A percentile compares a stretch with the other conserved stretches of the same genome.
Conservation (phyloP, 2,329 filamentous ascomycete species). For the Exophiala aquamarina region DNA sequence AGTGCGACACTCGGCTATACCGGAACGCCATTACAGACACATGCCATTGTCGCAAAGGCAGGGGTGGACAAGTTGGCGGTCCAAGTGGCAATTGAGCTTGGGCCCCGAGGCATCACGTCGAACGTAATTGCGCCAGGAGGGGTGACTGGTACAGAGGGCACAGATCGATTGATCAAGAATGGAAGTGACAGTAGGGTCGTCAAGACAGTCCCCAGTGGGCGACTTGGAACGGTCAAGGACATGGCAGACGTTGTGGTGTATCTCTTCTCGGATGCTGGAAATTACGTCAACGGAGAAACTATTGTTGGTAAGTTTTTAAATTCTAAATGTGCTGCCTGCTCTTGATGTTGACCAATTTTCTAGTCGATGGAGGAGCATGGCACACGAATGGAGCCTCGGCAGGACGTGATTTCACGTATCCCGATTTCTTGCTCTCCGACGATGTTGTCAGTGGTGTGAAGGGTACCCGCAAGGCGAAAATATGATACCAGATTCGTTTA, state of each 20-base stretch:
- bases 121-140: constrained; percentile 87
- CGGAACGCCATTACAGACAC: constrained; percentile 78
- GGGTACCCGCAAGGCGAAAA: background rate
- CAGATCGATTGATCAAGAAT: constrained; percentile 59
- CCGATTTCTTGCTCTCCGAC: constrained; percentile 57
- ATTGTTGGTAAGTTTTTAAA: constrained; percentile 46
- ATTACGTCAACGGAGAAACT: constrained; percentile 76
- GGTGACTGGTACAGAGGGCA: constrained; percentile 79
- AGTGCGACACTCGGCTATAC: constrained; percentile 90
- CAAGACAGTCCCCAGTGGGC: constrained; percentile 66
- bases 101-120: constrained; percentile 78
- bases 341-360: too few species aligned
- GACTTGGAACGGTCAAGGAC: constrained; percentile 77
- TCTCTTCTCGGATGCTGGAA: constrained; percentile 80
- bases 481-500: background rate
- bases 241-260: constrained; percentile 91
- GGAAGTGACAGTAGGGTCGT: constrained; percentile 48
- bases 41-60: constrained; percentile 86
- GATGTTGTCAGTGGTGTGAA: background rate
- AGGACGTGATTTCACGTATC: constrained; percentile 49
- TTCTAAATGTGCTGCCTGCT: too few species aligned
- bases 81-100: constrained; percentile 81
- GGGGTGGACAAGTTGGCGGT: constrained; percentile 81
- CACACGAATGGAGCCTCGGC: constrained; percentile 29
- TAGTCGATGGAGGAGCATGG: constrained; percentile 45